Percentiles rank a stretch among this genome's conserved stretches.
phyloP scores from a whole-genome alignment of 169 alveolate genomes.

The Plasmodium relictum region DNA sequence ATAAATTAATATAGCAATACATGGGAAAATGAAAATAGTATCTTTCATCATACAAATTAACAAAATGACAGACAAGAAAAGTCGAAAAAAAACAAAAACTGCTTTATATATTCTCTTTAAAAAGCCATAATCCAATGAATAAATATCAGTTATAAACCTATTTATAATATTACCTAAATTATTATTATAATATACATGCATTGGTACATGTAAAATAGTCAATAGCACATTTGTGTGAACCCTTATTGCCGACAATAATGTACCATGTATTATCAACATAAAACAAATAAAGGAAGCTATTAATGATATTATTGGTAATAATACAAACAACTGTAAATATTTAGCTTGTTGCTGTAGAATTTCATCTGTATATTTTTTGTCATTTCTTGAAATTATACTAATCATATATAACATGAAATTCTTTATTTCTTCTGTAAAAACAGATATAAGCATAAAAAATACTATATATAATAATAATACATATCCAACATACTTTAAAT shows the following conservation, averaged over 20 bases:
- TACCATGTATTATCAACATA: constrained; percentile 61
- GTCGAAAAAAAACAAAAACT: constrained; percentile 69
- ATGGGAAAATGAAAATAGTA: constrained; percentile 56
- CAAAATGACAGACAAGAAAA: constrained; percentile 45
- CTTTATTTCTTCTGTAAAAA: constrained; percentile 66
- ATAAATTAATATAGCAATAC: constrained; percentile 38
- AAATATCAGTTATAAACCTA: constrained; percentile 79
- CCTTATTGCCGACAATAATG: constrained; percentile 77
- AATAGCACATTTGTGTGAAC: constrained; percentile 72
- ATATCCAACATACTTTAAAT: constrained; percentile 29
- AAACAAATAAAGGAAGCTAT: constrained; percentile 48
- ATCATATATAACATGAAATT: constrained; percentile 49
- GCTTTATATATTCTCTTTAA: constrained; percentile 79
- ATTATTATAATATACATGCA: constrained; percentile 78
- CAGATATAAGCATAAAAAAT: constrained; percentile 51
- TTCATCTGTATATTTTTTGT: constrained; percentile 28
- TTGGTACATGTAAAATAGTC: constrained; percentile 74
- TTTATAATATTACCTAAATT: constrained; percentile 80
- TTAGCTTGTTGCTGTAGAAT: constrained; percentile 23
- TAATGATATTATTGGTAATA: constrained; percentile 49
- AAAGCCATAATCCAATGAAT: constrained; percentile 79
- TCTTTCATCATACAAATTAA: constrained; percentile 65
- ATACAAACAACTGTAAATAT: constrained; percentile 36
- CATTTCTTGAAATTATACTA: constrained; percentile 57
- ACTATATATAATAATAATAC: constrained; percentile 24